Evolutionary conservation across 2,329 filamentous ascomycete genomes (phyloP).

Genomic region (Claviceps cyperi): DNA sequence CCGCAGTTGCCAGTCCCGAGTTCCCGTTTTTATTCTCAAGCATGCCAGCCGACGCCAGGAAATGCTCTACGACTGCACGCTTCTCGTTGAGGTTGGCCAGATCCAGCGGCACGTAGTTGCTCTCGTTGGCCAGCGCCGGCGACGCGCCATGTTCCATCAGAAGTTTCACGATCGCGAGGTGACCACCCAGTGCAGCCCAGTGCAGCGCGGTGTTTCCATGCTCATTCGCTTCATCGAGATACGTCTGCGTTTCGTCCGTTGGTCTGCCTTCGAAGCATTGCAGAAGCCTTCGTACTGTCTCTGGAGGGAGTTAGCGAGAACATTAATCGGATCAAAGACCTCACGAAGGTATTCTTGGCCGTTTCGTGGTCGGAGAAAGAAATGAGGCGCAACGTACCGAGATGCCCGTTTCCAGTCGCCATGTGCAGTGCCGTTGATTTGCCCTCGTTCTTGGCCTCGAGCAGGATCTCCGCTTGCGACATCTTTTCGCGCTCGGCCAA

Average conservation of each 20-base stretch:
- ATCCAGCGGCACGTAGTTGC: conserved; percentile 68
- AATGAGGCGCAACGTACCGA: conserved; percentile 38
- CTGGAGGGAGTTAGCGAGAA: conserved; percentile 15
- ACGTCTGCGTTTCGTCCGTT: conserved; percentile 30
- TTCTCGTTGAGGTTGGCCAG: conserved; percentile 58
- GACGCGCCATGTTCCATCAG: conserved; percentile 66
- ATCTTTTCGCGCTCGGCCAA: conserved; percentile 48
- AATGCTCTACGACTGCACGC: conserved; percentile 48
- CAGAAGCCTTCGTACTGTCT: conserved; percentile 29
- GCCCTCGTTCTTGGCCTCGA: conserved; percentile 55
- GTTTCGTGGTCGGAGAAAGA: too few relatives aligned
- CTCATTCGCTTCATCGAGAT: conserved; percentile 57
- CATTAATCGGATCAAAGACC: too few relatives aligned
- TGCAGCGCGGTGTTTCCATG: conserved; percentile 86
- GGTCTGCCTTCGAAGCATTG: conserved; percentile 26
- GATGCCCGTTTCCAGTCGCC: conserved; percentile 79
- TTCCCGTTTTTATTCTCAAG: conserved; percentile 33
- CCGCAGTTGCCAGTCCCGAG: conserved; percentile 26
- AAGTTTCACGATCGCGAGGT: conserved; percentile 63
- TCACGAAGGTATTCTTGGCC: too few relatives aligned
- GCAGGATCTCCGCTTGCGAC: conserved; percentile 48
- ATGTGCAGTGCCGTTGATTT: conserved; percentile 81
- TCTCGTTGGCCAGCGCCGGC: conserved; percentile 63
- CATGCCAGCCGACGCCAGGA: conserved; percentile 32
- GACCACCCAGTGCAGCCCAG: conserved; percentile 85